These are phyloP conservation scores for Fonsecaea nubica DNA, from an alignment of 2,329 filamentous ascomycete species.

Conservation along the genomic window DNA sequence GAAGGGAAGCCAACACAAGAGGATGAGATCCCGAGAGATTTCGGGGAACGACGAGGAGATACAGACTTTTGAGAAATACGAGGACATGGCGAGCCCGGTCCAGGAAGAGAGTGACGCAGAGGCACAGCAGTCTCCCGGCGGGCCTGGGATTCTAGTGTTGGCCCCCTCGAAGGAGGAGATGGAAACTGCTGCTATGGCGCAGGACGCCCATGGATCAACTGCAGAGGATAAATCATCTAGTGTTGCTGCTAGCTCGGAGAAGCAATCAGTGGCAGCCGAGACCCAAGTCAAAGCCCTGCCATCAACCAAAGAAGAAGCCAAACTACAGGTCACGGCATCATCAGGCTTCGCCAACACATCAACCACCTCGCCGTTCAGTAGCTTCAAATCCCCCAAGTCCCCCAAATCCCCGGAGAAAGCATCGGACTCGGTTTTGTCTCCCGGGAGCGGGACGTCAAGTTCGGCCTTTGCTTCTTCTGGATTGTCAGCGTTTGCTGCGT, in stretches of 20 bases:
- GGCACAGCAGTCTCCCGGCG: constrained; percentile 38
- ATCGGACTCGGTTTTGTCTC: constrained; percentile 33
- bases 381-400: constrained; percentile 43
- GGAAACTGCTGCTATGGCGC: constrained; percentile 10
- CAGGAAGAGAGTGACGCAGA: constrained; percentile 39
- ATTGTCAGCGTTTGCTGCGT: constrained; percentile 69
- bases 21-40: constrained; percentile 46
- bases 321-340: constrained; percentile 21
- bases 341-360: constrained; percentile 52
- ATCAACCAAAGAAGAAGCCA: constrained; percentile 11
- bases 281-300: background rate
- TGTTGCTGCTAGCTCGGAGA: constrained; percentile 1
- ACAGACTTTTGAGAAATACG: constrained; percentile 28
- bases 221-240: background rate
- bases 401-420: constrained; percentile 35
- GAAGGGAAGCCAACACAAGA: constrained; percentile 41
- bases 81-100: constrained; percentile 35
- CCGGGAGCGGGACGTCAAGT: constrained; percentile 56
- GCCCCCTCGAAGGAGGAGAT: constrained; percentile 31
- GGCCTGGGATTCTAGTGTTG: constrained; percentile 36
- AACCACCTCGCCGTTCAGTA: constrained; percentile 52
- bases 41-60: constrained; percentile 31
- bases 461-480: constrained; percentile 72
- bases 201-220: constrained; percentile 9
- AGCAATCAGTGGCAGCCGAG: background rate